phyloP scores from a whole-genome alignment of 768 basidiomycete species.

The Lentinula sp. region DNA sequence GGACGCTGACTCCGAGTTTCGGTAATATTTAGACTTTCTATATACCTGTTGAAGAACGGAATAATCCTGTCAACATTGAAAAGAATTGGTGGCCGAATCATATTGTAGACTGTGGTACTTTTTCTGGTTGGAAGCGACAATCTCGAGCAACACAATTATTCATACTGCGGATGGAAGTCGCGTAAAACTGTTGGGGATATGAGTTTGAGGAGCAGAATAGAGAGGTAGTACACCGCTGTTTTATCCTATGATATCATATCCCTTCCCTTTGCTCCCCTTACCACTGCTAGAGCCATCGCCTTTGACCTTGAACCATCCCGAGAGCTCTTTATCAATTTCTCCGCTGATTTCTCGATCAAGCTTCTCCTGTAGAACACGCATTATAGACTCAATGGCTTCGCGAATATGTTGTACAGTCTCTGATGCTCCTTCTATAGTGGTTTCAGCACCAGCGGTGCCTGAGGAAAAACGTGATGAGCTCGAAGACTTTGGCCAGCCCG shows the following conservation, averaged over 20 bases:
- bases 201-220: background rate
- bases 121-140: no score
- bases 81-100: no score
- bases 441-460: background rate
- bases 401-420: background rate
- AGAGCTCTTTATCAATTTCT: background rate
- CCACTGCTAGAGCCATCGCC: background rate
- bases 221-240: background rate
- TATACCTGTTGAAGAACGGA: no score
- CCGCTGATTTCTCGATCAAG: background rate
- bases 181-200: background rate
- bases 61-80: no score
- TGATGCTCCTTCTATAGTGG: background rate
- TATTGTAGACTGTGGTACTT: no score
- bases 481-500: background rate
- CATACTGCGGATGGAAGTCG: background rate
- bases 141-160: no score
- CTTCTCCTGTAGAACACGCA: background rate
- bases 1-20: no score
- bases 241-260: slow-evolving; percentile 5
- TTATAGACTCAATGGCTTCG: background rate
- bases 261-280: background rate
- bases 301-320: background rate
- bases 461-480: background rate
- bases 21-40: no score